Evolutionary conservation across 768 basidiomycete species (phyloP).

Genomic region (Boletus coccyginus): DNA sequence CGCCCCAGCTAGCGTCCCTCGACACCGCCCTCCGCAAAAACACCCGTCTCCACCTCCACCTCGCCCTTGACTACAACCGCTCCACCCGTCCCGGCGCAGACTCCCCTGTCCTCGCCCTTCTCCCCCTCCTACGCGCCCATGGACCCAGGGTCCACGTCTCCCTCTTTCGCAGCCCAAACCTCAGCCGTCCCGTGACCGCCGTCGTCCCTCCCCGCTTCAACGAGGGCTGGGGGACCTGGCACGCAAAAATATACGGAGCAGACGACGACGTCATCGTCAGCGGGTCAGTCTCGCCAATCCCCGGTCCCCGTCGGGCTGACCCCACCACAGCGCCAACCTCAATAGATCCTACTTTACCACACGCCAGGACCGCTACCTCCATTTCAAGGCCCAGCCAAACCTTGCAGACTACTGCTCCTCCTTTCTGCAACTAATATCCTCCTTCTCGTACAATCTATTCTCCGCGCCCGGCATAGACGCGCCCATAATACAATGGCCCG

Average conservation of each 20-base stretch:
- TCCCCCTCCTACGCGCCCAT: slow-evolving; percentile 71
- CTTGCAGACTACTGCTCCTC: slow-evolving; percentile 83
- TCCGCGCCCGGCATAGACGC: slow-evolving; percentile 37
- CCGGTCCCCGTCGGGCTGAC: background rate
- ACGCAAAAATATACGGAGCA: slow-evolving; percentile 91
- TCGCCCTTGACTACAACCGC: slow-evolving; percentile 81
- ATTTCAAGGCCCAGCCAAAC: slow-evolving; percentile 55
- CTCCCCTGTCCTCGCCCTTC: slow-evolving; percentile 63
- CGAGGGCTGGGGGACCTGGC: slow-evolving; percentile 99
- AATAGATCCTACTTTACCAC: slow-evolving; percentile 92
- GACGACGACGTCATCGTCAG: slow-evolving; percentile 92
- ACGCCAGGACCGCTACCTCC: slow-evolving; percentile 92
- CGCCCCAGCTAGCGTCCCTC: slow-evolving; percentile 68
- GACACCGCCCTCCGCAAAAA: slow-evolving; percentile 56
- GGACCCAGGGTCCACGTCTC: slow-evolving; percentile 71
- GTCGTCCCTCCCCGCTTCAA: slow-evolving; percentile 91
- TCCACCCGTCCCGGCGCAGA: slow-evolving; percentile 70
- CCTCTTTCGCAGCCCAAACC: slow-evolving; percentile 85
- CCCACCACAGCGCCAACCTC: slow-evolving; percentile 74
- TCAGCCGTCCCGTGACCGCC: slow-evolving; percentile 68
- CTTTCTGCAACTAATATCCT: slow-evolving; percentile 65
- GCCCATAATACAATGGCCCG: slow-evolving; percentile 66
- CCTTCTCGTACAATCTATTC: slow-evolving; percentile 62
- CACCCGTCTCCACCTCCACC: slow-evolving; percentile 58
- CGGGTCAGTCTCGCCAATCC: slow-evolving; percentile 59